Percentiles rank a stretch among this genome's conserved stretches.
Evolutionary conservation across 257 asterid genomes (phyloP).

Genomic region (Leonotis leonurus): DNA sequence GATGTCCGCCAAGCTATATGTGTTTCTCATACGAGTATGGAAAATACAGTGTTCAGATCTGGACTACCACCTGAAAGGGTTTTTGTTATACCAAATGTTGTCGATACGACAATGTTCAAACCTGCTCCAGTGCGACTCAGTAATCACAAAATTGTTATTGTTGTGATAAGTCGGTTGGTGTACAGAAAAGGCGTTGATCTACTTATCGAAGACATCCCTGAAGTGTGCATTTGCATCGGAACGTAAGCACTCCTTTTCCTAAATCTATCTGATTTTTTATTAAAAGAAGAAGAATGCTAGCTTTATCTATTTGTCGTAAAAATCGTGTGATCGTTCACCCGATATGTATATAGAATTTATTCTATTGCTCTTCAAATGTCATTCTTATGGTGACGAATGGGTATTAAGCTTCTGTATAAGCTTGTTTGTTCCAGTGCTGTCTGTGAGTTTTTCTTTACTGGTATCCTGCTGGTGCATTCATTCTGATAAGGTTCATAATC

Average conservation of each 20-base stretch:
- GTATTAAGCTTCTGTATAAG: background rate
- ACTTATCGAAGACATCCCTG: slow-evolving; percentile 91
- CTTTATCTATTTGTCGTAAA: background rate
- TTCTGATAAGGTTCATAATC: slow-evolving; percentile 81
- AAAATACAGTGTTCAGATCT: slow-evolving; percentile 80
- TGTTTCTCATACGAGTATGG: slow-evolving; percentile 95
- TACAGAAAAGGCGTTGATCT: too few species aligned
- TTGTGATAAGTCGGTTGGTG: too few species aligned
- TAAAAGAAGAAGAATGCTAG: background rate
- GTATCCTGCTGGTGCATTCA: slow-evolving; percentile 11
- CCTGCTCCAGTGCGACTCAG: too few species aligned
- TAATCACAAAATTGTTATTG: too few species aligned
- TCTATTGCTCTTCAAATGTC: background rate
- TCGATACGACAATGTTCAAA: too few species aligned
- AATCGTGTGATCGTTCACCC: background rate
- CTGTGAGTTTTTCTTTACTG: background rate
- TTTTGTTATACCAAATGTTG: too few species aligned
- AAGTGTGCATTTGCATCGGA: slow-evolving; percentile 79
- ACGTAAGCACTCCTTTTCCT: slow-evolving; percentile 37
- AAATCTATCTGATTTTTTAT: background rate
- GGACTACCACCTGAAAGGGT: too few species aligned
- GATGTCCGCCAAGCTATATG: slow-evolving; percentile 95
- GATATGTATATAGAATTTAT: background rate
- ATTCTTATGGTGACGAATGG: background rate
- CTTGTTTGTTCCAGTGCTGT: background rate